Evolutionary conservation across 352 stramenopile species (phyloP), one percentile per base, ranked within the genome.

Genomic region (Thalassiosira sp.): DNA sequence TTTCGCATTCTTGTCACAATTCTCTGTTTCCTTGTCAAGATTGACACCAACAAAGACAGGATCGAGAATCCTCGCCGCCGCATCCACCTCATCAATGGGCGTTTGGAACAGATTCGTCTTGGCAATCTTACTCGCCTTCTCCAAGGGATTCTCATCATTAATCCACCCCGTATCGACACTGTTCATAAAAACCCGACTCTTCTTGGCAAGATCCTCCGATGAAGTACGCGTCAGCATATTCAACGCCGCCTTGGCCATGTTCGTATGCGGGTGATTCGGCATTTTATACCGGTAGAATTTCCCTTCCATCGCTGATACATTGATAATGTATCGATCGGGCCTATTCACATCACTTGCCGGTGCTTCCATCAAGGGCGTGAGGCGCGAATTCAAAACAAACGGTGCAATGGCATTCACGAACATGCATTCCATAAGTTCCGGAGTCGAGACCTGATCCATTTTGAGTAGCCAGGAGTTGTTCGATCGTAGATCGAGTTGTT

Each of bases 281-380:
- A 95, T 97, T 89, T 98, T 98, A 89, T 97, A 96, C n/a, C 96
- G 88, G 81, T 98, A 98, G 75, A 98, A 98, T 81, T 98, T 98
- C 52, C 96, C 96, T 75, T 98, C 96, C 96, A 98, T 98, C 31
- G 96, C 95, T 28, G 93, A 97, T 18, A 98, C 96, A 71, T 98
- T 98, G 59, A 98, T 97, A 59, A 98, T 97, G 69, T 89, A 95
- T 24, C 90, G 76, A 69, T 91, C 85, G n/a, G 74, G 73, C 43
- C 85, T 71, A 25, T 78, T 70, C 3, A 72, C 64, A 56, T 76
- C 68, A 45, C 63, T 56, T 3, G 57, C 35, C 0, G 79, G 81
- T 46, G 84, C 78, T 27, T 79, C 78, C 76, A 98, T 91, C 10
- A 98, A 75, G 18, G 93, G 91, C 71, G 97, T 91, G 16, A 98